Percentiles rank a stretch among this genome's conserved stretches.
phyloP scores from a whole-genome alignment of 192 early-diverging fungal genomes.

The Coemansia sp. region DNA sequence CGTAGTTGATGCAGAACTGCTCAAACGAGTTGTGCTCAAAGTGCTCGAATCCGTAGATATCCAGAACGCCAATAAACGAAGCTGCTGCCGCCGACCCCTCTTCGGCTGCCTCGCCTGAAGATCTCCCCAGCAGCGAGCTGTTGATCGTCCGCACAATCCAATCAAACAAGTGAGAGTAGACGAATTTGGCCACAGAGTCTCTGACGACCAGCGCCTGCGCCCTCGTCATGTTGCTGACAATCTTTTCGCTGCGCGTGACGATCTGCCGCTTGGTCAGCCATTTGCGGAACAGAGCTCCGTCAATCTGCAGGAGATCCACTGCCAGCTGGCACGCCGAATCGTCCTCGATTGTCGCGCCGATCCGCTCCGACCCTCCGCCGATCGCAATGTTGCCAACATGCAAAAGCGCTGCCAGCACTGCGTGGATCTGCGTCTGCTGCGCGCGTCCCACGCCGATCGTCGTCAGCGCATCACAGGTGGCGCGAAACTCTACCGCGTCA shows the following conservation, averaged over 20 bases:
- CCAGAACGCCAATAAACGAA: constrained; percentile 96
- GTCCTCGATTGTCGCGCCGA: constrained; percentile 70
- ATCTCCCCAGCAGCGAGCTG: constrained; percentile 57
- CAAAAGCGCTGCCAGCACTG: constrained; percentile 84
- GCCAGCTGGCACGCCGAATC: constrained; percentile 65
- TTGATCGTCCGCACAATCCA: constrained; percentile 94
- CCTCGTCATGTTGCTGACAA: constrained; percentile 72
- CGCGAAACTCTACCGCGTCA: constrained; percentile 88
- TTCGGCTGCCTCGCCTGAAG: neutral
- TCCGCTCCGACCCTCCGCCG: constrained; percentile 57
- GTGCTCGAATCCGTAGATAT: constrained; percentile 99
- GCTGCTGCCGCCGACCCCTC: neutral
- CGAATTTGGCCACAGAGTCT: constrained; percentile 95
- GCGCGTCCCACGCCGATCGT: constrained; percentile 80
- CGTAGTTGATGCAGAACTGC: constrained; percentile 98
- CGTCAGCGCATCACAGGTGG: constrained; percentile 80
- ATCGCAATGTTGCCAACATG: constrained; percentile 96
- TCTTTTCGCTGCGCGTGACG: constrained; percentile 86
- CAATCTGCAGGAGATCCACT: constrained; percentile 75
- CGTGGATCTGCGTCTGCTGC: constrained; percentile 87
- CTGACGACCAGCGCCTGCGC: constrained; percentile 73
- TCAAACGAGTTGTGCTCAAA: constrained; percentile 99
- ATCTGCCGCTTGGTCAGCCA: constrained; percentile 96
- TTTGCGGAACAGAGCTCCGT: constrained; percentile 78
- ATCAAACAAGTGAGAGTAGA: constrained; percentile 94